Evolutionary conservation across 441 rosid species (phyloP), one percentile per base, ranked within the genome.

Genomic region (Syzygium syzygioides): DNA sequence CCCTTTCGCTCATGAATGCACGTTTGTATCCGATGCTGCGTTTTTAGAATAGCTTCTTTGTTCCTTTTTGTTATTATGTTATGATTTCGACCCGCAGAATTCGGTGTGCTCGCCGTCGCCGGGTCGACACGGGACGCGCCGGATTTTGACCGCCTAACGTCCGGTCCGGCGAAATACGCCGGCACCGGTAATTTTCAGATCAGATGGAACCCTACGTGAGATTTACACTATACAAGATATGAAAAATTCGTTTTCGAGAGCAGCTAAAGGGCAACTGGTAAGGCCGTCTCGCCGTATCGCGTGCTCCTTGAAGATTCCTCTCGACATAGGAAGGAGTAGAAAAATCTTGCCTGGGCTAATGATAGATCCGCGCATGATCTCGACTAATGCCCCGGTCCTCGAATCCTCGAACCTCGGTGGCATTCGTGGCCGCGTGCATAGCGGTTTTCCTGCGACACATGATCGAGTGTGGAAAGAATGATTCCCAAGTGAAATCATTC

Each of bases 251-350:
- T 4, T 23, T 8, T 45, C 48, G 60, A 9, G 26, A 5, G 23
- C 4, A 66, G 5, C 0, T 7, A 7, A 2, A 7, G 2, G 3
- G 10, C 7, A 14, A 30, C 48, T 71, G 8, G 5, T 1, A 1
- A 11, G 0, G 19, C 7, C 17, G 1, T 37, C 3, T 15, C 11
- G 1, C 1, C 5, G 7, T 37, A 15, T 71, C 14, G 5, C 2
- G 19, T 7, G 34, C 71, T 7, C 37, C 3, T 3, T 7, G 0
- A 55, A 7, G 5, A 55, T 55, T 55, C 9, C 25, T 55, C 57
- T 19, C 3, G n/a, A n/a, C n/a, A 59, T 59, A 5, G 26, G 30
- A 6, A 11, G n/a, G 0, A 26, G n/a, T 1, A 26, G 12, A n/a
- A 26, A 11, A 25, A 26, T 11, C 14, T 5, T 26, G 1, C 17